A percentile compares a stretch with the other conserved stretches of the same genome.
These are phyloP conservation scores for Pseudonitzschia multiseries DNA, from an alignment of 108 stramenopile species.

Conservation along the genomic window DNA sequence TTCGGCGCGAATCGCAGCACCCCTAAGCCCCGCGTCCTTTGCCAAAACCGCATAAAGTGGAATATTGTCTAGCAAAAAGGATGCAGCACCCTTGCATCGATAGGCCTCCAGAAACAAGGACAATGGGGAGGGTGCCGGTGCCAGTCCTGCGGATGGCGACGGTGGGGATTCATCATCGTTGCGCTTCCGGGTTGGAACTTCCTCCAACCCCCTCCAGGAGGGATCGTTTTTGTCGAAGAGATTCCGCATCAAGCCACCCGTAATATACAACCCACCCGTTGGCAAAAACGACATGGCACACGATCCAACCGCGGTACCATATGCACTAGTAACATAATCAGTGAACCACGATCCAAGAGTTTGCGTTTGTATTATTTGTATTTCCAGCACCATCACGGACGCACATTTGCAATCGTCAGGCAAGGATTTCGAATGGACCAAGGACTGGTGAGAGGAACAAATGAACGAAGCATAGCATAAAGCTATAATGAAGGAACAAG, in stretches of 20 bases:
- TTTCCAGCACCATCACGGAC: too few species aligned
- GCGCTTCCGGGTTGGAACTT: not conserved
- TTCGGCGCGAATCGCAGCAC: slow-evolving; percentile 6
- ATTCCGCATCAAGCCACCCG: slow-evolving; percentile 64
- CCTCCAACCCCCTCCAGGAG: not conserved
- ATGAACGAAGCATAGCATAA: not conserved
- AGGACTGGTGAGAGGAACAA: not conserved
- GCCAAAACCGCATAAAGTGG: slow-evolving; percentile 79
- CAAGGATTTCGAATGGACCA: too few species aligned
- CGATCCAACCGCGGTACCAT: slow-evolving; percentile 85
- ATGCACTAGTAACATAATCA: slow-evolving; percentile 37
- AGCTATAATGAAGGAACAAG: not conserved
- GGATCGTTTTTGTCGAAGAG: not conserved
- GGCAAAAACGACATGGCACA: slow-evolving; percentile 81
- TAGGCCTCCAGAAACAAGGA: slow-evolving; percentile 81
- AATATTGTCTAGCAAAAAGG: slow-evolving; percentile 47
- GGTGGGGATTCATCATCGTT: not conserved
- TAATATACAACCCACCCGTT: slow-evolving; percentile 82
- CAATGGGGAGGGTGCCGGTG: slow-evolving; percentile 48
- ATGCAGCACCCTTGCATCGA: slow-evolving; percentile 79
- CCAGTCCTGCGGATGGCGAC: slow-evolving; percentile 9
- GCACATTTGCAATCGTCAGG: too few species aligned
- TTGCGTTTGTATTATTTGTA: too few species aligned
- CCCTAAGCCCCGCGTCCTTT: slow-evolving; percentile 79
- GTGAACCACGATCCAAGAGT: too few species aligned